Base-by-base conservation (phyloP, 2,329 filamentous ascomycete genomes). In the Elsinoe australis region DNA sequence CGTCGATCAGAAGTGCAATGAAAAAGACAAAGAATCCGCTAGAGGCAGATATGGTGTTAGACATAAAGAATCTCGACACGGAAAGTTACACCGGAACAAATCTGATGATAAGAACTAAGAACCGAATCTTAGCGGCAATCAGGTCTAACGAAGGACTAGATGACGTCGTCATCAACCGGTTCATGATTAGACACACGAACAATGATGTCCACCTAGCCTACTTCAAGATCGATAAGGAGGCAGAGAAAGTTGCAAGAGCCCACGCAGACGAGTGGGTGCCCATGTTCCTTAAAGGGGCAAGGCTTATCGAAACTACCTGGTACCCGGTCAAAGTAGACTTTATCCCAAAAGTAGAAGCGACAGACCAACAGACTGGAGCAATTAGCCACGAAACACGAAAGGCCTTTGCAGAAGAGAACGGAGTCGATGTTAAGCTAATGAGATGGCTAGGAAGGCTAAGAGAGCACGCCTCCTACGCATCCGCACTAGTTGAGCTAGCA, bases 181-280 rank as follows among this genome's bases (percentile, higher is more conserved):
- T 39, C 17, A 48, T 38, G 22, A 38, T 49, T 9, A 5, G 47
- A n/a, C 47, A 49, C 36, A 49, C 28, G 14, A 49, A 44, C 28
- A 49, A 49, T 18, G 36, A 49, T 26, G 35, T 49, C 12, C 36
- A 44, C 12, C 19, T 42, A 44, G 29, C 36, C 5, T 44, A n/a
- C 36, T 49, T 49, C 28, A 41, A 44, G 8, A 3, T 49, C 5
- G 17, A 41, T 14, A 49, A 18, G 22, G 36, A 44, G 14, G 35
- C 26, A 18, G 47, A 44, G 26, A 34, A 48, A 17, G 38, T 14
- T 3, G 46, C 33, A 39, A 38, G 46, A 28, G 1, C 12, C 1
- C 35, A 34, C 28, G 35, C 17, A 17, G 19, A n/a, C 33, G 33
- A 48, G 21, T 49, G 36, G 47, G 34, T 49, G 12, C 5, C 22